Base-by-base conservation (phyloP, 2,329 filamentous ascomycete genomes). In the Ceratocystis variospora region DNA sequence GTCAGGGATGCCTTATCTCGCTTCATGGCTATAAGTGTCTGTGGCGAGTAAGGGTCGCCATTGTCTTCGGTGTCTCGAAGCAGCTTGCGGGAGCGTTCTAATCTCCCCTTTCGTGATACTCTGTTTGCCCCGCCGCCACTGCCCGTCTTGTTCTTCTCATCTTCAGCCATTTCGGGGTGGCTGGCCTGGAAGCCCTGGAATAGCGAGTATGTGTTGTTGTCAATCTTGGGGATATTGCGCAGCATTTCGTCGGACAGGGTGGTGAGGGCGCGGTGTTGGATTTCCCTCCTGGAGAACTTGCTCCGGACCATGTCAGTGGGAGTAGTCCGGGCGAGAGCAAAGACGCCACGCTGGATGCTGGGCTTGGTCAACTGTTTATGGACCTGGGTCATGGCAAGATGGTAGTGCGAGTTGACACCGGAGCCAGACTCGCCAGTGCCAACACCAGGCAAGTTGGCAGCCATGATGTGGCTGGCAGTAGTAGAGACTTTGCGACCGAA, bases 101-200 rank as follows among this genome's bases (percentile, higher is more conserved):
- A 82, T 31, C 68, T 62, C 41, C 68, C 61, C 68, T 85, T 84
- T 71, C 89, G 83, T 50, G 63, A 46, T 5, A 63, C 3, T 12
- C 46, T 62, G 74, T 87, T 89, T 73, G 87, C 86, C 70, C 83
- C 83, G 17, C n/a, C 10, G 17, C 7, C 15, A 22, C 46, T 19
- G 22, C 53, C 53, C 22, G 25, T 28, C 22, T 12, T 57, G 25
- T 15, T 15, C 1, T 57, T 17, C 17, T 57, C 22, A 69, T 87
- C 83, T 17, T 94, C 88, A 4, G 79, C 80, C 69, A 83, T 76
- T 69, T 86, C 83, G 2, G 92, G 92, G 69, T 96, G 81, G 69
- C 86, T 92, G 61, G 93, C 94, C 77, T 96, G 87, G 76, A 99
- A 99, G 70, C 94, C 94, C 75, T 99, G 90, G 75, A 99, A 97